Evolutionary conservation across 1,284 basidiomycete species (phyloP).

Genomic region (Afroboletus lepidellus): DNA sequence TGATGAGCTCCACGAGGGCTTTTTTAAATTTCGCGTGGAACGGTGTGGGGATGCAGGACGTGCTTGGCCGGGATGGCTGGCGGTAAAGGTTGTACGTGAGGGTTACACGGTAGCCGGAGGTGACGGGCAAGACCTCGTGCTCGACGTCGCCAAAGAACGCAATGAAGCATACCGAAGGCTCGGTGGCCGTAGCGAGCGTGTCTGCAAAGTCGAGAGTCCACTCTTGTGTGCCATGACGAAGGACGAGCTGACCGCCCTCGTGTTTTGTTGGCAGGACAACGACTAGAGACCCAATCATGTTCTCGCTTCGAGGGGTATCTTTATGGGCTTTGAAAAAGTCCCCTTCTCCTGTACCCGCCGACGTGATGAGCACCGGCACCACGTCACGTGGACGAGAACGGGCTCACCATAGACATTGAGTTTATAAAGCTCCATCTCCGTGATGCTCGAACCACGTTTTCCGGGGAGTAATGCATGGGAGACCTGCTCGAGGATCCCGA

Average conservation of each 20-base stretch:
- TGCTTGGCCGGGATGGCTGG: not conserved
- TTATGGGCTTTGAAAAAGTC: slow-evolving; percentile 26
- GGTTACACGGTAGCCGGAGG: not conserved
- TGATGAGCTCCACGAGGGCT: not conserved
- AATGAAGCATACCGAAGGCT: slow-evolving; percentile 22
- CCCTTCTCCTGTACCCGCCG: not conserved
- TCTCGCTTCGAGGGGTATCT: slow-evolving; percentile 33
- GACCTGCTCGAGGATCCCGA: not conserved
- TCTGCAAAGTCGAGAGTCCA: slow-evolving; percentile 28
- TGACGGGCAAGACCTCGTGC: not conserved
- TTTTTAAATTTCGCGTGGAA: not conserved
- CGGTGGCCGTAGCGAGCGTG: slow-evolving; percentile 13
- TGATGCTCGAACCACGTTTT: slow-evolving; percentile 28
- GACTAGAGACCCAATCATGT: slow-evolving; percentile 42
- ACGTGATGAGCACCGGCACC: too few species aligned
- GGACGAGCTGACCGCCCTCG: slow-evolving; percentile 37
- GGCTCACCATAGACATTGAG: not conserved
- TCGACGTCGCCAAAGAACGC: not conserved
- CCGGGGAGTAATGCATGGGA: not conserved
- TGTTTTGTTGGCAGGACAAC: slow-evolving; percentile 39
- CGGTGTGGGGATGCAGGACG: not conserved
- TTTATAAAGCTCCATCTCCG: slow-evolving; percentile 40
- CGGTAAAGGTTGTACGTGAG: not conserved
- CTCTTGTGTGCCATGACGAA: slow-evolving; percentile 29
- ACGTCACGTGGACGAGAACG: slow-evolving; percentile 3